Evolutionary conservation across 2,329 filamentous ascomycete genomes (phyloP).

Genomic region (Colletotrichum godetiae): DNA sequence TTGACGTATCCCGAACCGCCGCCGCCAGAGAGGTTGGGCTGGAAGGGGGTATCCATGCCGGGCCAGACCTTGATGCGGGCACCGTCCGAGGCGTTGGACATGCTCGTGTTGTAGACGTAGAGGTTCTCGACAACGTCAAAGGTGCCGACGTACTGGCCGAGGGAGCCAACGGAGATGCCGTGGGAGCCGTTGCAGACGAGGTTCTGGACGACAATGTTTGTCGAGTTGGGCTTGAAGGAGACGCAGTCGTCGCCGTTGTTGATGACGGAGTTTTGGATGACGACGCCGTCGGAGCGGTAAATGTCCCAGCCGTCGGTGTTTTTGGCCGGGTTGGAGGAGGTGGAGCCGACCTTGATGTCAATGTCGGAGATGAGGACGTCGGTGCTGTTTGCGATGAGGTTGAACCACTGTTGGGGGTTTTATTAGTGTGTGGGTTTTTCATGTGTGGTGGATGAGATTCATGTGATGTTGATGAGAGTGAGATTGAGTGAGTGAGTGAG

Average conservation of each 20-base stretch:
- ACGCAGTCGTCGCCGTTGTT: slow-evolving; percentile 78
- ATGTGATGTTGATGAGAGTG: neutral
- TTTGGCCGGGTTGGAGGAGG: slow-evolving; percentile 65
- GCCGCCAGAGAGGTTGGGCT: slow-evolving; percentile 68
- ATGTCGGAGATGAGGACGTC: slow-evolving; percentile 74
- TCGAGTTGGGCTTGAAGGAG: slow-evolving; percentile 80
- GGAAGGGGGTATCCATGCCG: slow-evolving; percentile 54
- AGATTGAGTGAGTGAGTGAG: too few species aligned
- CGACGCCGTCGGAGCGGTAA: slow-evolving; percentile 69
- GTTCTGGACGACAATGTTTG: slow-evolving; percentile 75
- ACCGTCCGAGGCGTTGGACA: slow-evolving; percentile 71
- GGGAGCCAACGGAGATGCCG: slow-evolving; percentile 77
- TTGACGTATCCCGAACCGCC: slow-evolving; percentile 68
- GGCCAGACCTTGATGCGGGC: slow-evolving; percentile 83
- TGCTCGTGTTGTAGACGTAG: slow-evolving; percentile 70
- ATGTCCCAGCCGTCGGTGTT: slow-evolving; percentile 77
- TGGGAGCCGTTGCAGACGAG: slow-evolving; percentile 76
- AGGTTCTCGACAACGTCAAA: slow-evolving; percentile 77
- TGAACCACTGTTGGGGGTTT: slow-evolving; percentile 48
- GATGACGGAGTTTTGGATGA: slow-evolving; percentile 74
- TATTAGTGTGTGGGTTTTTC: too few species aligned
- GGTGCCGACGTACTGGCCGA: slow-evolving; percentile 74
- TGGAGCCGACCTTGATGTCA: slow-evolving; percentile 66
- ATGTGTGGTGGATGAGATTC: slow-evolving; percentile 10
- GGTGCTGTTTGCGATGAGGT: slow-evolving; percentile 73